Conservation (phyloP, 176 grass and related monocot species). For the Triticum monococcum region DNA sequence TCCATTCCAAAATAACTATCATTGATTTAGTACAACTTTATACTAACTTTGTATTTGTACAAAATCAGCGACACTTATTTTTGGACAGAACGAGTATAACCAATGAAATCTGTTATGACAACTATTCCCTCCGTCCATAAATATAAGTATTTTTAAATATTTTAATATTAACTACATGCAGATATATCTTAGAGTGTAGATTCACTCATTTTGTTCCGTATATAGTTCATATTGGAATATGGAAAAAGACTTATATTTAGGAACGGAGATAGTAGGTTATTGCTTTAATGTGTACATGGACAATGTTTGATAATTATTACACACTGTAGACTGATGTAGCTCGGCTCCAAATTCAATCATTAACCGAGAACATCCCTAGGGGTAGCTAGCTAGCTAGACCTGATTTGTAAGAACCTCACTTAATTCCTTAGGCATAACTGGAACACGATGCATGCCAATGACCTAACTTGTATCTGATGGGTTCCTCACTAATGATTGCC, state of each 20-base stretch:
- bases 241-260: too few species aligned
- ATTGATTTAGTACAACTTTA: too few species aligned
- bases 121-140: neutral
- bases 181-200: too few species aligned
- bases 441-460: slow-evolving; percentile 36
- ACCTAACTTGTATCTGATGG: slow-evolving; percentile 30
- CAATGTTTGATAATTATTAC: neutral
- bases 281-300: neutral
- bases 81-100: too few species aligned
- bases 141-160: too few species aligned
- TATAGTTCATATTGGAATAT: too few species aligned
- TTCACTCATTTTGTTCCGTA: too few species aligned
- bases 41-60: too few species aligned
- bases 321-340: neutral
- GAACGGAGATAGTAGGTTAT: too few species aligned
- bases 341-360: slow-evolving; percentile 46
- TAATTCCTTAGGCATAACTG: slow-evolving; percentile 35
- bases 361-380: slow-evolving; percentile 27
- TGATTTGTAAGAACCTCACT: slow-evolving; percentile 24
- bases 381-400: slow-evolving; percentile 13
- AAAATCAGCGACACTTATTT: too few species aligned
- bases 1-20: too few species aligned
- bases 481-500: slow-evolving; percentile 47
- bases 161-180: too few species aligned
- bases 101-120: neutral